These are phyloP conservation scores for Trametes cubensis DNA, from an alignment of 768 basidiomycete genomes.

Conservation along the genomic window DNA sequence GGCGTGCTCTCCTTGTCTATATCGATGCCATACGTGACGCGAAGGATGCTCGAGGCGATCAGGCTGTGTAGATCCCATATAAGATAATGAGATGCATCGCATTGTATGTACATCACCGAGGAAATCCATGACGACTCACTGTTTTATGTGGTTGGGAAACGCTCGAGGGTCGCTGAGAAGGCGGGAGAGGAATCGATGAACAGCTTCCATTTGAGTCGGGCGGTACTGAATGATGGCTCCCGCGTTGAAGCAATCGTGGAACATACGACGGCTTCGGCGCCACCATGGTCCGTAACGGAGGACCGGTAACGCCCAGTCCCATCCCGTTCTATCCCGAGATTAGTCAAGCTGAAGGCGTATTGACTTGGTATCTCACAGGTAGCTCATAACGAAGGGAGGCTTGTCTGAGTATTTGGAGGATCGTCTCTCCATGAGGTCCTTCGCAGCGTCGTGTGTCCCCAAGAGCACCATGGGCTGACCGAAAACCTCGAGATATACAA, in stretches of 20 bases:
- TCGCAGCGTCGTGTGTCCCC: constrained; percentile 34
- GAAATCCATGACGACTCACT: not conserved
- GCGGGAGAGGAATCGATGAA: not conserved
- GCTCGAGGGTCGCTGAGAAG: constrained; percentile 1
- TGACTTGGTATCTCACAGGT: not conserved
- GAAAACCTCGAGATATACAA: constrained; percentile 28
- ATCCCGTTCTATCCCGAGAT: not conserved
- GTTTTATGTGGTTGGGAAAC: constrained; percentile 7
- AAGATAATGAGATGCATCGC: not conserved
- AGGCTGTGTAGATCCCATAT: not conserved
- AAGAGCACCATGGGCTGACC: constrained; percentile 31
- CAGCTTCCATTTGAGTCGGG: not conserved
- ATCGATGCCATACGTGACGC: constrained; percentile 17
- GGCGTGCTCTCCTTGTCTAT: constrained; percentile 7
- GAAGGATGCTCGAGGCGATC: constrained; percentile 7
- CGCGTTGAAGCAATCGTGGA: constrained; percentile 19
- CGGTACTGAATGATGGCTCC: not conserved
- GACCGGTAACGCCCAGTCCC: constrained; percentile 8
- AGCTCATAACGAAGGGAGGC: not conserved
- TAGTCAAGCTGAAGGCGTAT: not conserved
- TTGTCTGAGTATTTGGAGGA: constrained; percentile 36
- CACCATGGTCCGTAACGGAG: constrained; percentile 16
- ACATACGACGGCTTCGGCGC: constrained; percentile 8
- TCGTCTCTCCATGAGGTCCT: constrained; percentile 35
- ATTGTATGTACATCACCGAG: not conserved